A percentile compares a stretch with the other conserved stretches of the same genome.
phyloP scores from a whole-genome alignment of 108 stramenopile species.

The Fragilaria crotonensis region DNA sequence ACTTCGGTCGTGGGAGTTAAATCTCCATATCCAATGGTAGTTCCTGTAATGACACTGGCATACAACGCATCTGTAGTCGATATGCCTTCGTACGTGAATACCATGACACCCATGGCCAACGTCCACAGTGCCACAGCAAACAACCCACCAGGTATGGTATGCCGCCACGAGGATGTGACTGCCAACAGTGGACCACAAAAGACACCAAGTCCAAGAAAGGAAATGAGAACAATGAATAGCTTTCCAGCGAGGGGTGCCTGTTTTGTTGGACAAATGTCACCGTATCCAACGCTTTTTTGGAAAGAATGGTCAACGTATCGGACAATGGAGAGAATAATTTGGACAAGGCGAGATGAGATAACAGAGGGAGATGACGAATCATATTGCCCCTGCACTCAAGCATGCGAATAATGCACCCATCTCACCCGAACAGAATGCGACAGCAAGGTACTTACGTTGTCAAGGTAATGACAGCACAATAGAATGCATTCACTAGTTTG shows the following conservation, averaged over 20 bases:
- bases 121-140: constrained; percentile 17
- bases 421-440: background rate
- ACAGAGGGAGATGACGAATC: background rate
- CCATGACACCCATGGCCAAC: constrained; percentile 20
- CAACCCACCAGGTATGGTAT: constrained; percentile 32
- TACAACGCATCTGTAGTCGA: constrained; percentile 34
- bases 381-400: background rate
- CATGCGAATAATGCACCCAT: background rate
- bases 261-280: constrained; percentile 47
- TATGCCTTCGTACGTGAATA: constrained; percentile 33
- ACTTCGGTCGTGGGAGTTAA: constrained; percentile 25
- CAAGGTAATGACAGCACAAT: constrained; percentile 45
- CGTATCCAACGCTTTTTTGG: constrained; percentile 33
- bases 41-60: constrained; percentile 34
- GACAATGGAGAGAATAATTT: background rate
- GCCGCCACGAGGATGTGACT: constrained; percentile 37
- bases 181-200: constrained; percentile 51
- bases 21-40: constrained; percentile 43
- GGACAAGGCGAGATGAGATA: background rate
- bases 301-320: too few relatives aligned
- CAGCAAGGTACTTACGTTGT: constrained; percentile 45
- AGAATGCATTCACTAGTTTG: constrained; percentile 35
- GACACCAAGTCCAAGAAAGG: constrained; percentile 43
- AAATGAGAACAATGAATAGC: constrained; percentile 31
- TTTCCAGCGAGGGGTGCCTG: constrained; percentile 19